Evolutionary conservation across 164 flowering plant genomes (phyloP).

Genomic region (Hamamelis virginiana): DNA sequence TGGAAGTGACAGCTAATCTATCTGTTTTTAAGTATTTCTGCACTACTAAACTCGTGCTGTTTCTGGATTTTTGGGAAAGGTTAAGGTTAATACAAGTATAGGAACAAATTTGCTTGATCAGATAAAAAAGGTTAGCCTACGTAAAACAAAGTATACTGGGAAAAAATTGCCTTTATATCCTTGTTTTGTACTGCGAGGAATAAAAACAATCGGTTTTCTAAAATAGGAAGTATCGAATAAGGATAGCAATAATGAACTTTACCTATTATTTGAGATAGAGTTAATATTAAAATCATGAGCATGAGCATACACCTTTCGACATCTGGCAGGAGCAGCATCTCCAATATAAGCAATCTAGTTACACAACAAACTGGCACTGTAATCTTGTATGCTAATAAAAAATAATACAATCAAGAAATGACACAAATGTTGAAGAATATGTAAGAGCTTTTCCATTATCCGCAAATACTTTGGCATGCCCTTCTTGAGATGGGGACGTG

Average conservation of each 20-base stretch:
- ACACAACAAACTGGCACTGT: conserved; percentile 20
- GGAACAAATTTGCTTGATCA: neutral
- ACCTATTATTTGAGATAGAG: conserved; percentile 85
- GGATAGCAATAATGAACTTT: neutral
- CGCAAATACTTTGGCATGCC: conserved; percentile 30
- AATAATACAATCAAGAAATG: conserved; percentile 1
- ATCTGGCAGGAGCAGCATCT: conserved; percentile 52
- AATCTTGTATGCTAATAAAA: neutral
- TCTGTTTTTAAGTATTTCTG: neutral
- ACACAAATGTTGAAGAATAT: neutral
- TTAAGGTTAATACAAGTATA: neutral
- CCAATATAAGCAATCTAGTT: conserved; percentile 38
- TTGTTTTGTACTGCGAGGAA: neutral
- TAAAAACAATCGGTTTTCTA: neutral
- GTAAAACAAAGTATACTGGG: neutral
- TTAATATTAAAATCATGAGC: conserved; percentile 87
- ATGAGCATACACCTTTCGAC: conserved; percentile 75
- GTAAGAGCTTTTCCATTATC: neutral
- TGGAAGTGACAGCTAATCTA: neutral
- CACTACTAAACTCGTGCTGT: neutral
- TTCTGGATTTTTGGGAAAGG: neutral
- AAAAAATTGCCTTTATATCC: neutral
- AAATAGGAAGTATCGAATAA: neutral
- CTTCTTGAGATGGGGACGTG: conserved; percentile 23
- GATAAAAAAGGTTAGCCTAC: neutral